Conservation (phyloP, 169 alveolate genomes). For the Neospora caninum region DNA sequence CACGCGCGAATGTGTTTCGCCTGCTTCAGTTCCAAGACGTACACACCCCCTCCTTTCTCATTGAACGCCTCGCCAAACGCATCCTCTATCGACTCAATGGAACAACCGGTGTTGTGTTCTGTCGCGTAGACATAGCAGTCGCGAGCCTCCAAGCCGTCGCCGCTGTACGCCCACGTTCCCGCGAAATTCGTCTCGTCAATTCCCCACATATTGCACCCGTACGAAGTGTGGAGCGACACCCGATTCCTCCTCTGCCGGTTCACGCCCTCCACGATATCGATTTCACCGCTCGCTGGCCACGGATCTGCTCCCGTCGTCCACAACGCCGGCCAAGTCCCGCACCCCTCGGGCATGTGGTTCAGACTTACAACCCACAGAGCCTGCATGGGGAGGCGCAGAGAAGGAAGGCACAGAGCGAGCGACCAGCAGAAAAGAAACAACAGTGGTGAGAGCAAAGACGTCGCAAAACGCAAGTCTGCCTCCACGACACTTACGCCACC, state of each 20-base stretch:
- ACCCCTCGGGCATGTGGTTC: slow-evolving; percentile 60
- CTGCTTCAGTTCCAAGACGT: slow-evolving; percentile 54
- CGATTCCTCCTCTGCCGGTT: slow-evolving; percentile 19
- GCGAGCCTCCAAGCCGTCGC: slow-evolving; percentile 1
- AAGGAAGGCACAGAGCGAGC: too few species aligned
- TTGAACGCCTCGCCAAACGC: slow-evolving; percentile 49
- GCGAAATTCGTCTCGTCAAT: background rate
- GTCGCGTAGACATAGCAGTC: slow-evolving; percentile 52
- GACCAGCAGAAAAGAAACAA: too few species aligned
- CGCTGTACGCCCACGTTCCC: slow-evolving; percentile 33
- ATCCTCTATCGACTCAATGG: slow-evolving; percentile 50
- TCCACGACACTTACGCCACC: too few species aligned
- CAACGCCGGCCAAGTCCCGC: slow-evolving; percentile 58
- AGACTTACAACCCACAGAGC: slow-evolving; percentile 50
- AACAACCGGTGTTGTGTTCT: slow-evolving; percentile 42
- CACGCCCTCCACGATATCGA: slow-evolving; percentile 58
- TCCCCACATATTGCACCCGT: slow-evolving; percentile 51
- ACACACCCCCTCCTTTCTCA: slow-evolving; percentile 47
- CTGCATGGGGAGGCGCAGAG: background rate
- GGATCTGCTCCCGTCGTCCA: slow-evolving; percentile 63
- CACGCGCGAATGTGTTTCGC: slow-evolving; percentile 34
- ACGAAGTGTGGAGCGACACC: slow-evolving; percentile 20
- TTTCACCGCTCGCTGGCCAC: slow-evolving; percentile 62
- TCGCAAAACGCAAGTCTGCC: too few species aligned
- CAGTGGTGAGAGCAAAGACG: too few species aligned